A percentile compares a stretch with the other conserved stretches of the same genome.
Evolutionary conservation across 2,329 filamentous ascomycete genomes (phyloP).

Genomic region (Falciphora oryzae): DNA sequence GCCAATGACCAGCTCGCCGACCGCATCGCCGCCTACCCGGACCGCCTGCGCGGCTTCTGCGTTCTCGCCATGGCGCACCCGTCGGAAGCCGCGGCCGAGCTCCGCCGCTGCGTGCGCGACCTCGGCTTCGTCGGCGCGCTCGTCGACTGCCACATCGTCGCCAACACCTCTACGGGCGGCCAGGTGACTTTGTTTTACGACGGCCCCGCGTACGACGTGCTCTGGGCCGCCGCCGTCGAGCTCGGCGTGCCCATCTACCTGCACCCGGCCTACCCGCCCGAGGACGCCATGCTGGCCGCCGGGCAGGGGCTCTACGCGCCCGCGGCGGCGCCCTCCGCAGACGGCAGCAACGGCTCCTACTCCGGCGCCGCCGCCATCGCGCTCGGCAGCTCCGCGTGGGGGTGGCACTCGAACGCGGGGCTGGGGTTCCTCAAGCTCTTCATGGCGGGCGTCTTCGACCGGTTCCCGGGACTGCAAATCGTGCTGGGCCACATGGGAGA

Average conservation of each 20-base stretch:
- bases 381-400: conserved; percentile 37
- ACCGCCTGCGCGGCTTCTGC: conserved; percentile 22
- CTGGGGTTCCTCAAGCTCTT: conserved; percentile 44
- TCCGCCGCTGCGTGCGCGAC: conserved; percentile 33
- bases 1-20: neutral
- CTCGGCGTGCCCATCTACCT: conserved; percentile 38
- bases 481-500: conserved; percentile 48
- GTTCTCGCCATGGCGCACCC: conserved; percentile 25
- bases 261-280: conserved; percentile 31
- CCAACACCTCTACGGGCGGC: neutral
- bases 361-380: conserved; percentile 19
- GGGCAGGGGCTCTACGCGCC: conserved; percentile 26
- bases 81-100: conserved; percentile 34
- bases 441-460: conserved; percentile 48
- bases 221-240: conserved; percentile 33
- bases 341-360: conserved; percentile 6
- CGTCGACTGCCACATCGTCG: conserved; percentile 33
- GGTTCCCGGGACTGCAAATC: conserved; percentile 46
- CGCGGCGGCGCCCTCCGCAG: conserved; percentile 15
- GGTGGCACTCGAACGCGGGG: conserved; percentile 45
- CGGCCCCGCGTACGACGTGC: conserved; percentile 32
- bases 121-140: conserved; percentile 42
- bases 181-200: conserved; percentile 38
- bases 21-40: conserved; percentile 7
- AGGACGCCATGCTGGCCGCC: conserved; percentile 18